phyloP scores from a whole-genome alignment of 495 filamentous ascomycete species.

The Neurospora sp. region DNA sequence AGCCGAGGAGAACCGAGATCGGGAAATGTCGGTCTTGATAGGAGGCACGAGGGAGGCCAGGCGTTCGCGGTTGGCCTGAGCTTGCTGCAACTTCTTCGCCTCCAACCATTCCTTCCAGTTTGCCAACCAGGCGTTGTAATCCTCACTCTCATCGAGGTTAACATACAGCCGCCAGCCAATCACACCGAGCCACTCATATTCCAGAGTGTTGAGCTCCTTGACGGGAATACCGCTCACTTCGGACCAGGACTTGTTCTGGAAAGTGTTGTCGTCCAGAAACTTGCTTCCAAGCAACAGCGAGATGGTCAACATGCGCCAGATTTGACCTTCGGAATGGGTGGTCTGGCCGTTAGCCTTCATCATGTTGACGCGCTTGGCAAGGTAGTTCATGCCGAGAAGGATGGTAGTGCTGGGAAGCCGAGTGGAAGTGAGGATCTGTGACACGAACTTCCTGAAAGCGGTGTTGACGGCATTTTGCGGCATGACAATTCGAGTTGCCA shows the following conservation, averaged over 20 bases:
- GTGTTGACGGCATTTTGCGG: constrained; percentile 56
- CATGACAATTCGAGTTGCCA: constrained; percentile 72
- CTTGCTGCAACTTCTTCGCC: constrained; percentile 47
- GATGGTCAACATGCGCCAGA: constrained; percentile 87
- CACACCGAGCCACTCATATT: constrained; percentile 81
- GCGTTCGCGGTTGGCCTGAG: constrained; percentile 36
- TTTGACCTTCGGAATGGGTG: constrained; percentile 55
- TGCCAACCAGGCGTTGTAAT: constrained; percentile 70
- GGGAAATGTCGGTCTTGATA: constrained; percentile 53
- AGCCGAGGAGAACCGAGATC: constrained; percentile 32
- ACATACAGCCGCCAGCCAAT: constrained; percentile 86
- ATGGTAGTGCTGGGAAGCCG: constrained; percentile 93
- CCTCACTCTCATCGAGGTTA: constrained; percentile 70
- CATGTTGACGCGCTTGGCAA: constrained; percentile 71
- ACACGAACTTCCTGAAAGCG: constrained; percentile 90
- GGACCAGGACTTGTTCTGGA: constrained; percentile 98
- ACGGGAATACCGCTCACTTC: constrained; percentile 94
- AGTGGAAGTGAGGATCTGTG: constrained; percentile 87
- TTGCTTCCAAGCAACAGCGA: constrained; percentile 89
- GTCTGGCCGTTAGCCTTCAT: constrained; percentile 49
- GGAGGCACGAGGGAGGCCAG: constrained; percentile 51
- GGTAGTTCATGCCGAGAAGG: constrained; percentile 81
- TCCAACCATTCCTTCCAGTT: constrained; percentile 77
- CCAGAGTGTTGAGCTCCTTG: constrained; percentile 75
- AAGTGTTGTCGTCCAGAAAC: constrained; percentile 97